These are phyloP conservation scores for Pilaira anomala DNA, from an alignment of 192 early-diverging fungal genomes.

Conservation along the genomic window DNA sequence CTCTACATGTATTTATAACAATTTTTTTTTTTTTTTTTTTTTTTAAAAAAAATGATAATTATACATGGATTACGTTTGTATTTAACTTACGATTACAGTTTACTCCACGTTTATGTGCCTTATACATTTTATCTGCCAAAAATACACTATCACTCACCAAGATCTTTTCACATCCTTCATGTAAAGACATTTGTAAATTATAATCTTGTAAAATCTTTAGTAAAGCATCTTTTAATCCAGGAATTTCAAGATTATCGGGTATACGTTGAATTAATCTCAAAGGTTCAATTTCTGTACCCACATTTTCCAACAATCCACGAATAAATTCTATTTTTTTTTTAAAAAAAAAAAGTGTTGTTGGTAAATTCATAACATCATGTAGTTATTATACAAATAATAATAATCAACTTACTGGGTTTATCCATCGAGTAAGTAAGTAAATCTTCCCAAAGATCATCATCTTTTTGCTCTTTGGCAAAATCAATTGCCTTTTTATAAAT, in stretches of 20 bases:
- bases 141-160: conserved; percentile 82
- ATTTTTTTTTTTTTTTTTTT: neutral
- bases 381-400: neutral
- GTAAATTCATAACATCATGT: conserved; percentile 6
- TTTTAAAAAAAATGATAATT: too few species aligned
- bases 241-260: conserved; percentile 75
- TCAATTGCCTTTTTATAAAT: conserved; percentile 74
- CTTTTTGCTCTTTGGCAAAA: conserved; percentile 97
- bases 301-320: conserved; percentile 85
- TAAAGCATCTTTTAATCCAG: conserved; percentile 75
- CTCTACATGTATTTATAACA: conserved; percentile 18
- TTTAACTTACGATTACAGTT: conserved; percentile 43
- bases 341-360: conserved; percentile 1
- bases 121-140: conserved; percentile 67
- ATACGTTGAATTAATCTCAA: conserved; percentile 76
- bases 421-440: conserved; percentile 89
- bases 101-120: conserved; percentile 66
- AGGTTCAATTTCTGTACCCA: conserved; percentile 84
- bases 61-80: neutral
- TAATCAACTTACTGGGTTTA: conserved; percentile 75
- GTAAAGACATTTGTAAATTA: conserved; percentile 85
- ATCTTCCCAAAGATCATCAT: conserved; percentile 95
- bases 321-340: conserved; percentile 93
- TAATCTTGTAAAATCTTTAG: conserved; percentile 91
- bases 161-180: conserved; percentile 89